A percentile compares a stretch with the other conserved stretches of the same genome.
phyloP scores from a whole-genome alignment of 257 asterid species.

The Fraxinus cuspidata region DNA sequence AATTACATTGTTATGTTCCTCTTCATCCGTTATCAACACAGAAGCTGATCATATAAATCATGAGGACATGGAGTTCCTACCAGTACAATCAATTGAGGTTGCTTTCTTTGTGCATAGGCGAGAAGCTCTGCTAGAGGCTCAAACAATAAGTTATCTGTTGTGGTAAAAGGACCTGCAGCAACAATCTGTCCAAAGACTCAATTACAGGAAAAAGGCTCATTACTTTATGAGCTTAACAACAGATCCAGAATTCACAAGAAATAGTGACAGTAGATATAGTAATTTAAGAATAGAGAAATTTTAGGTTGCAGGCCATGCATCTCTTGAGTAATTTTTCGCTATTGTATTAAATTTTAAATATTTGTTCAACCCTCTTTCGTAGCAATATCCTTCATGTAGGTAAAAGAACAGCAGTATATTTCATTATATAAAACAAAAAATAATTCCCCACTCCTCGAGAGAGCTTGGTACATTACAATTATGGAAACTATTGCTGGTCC shows the following conservation, averaged over 20 bases:
- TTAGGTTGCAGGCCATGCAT: constrained; percentile 17
- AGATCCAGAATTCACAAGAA: constrained; percentile 20
- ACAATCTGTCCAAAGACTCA: constrained; percentile 61
- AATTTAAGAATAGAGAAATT: constrained; percentile 13
- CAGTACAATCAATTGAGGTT: constrained; percentile 89
- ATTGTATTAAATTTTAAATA: neutral
- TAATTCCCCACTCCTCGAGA: neutral
- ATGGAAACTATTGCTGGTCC: constrained; percentile 11
- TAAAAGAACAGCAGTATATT: constrained; percentile 13
- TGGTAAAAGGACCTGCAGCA: constrained; percentile 96
- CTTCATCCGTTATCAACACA: constrained; percentile 17
- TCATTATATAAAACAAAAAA: constrained; percentile 6
- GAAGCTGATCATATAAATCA: constrained; percentile 15
- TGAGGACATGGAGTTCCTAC: constrained; percentile 39
- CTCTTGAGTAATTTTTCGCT: constrained; percentile 1
- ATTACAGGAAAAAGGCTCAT: constrained; percentile 21
- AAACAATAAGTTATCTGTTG: constrained; percentile 78
- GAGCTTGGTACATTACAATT: neutral
- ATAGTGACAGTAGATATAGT: neutral
- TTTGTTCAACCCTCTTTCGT: constrained; percentile 18
- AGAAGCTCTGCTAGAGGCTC: constrained; percentile 89
- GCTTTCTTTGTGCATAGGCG: constrained; percentile 83
- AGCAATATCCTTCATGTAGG: constrained; percentile 12
- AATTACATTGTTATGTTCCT: constrained; percentile 23
- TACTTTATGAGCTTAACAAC: constrained; percentile 20